Percentiles rank a stretch among this genome's conserved stretches.
Evolutionary conservation across 1,139 yeast species (phyloP).

Genomic region (Sugiyamaella xylanicola): DNA sequence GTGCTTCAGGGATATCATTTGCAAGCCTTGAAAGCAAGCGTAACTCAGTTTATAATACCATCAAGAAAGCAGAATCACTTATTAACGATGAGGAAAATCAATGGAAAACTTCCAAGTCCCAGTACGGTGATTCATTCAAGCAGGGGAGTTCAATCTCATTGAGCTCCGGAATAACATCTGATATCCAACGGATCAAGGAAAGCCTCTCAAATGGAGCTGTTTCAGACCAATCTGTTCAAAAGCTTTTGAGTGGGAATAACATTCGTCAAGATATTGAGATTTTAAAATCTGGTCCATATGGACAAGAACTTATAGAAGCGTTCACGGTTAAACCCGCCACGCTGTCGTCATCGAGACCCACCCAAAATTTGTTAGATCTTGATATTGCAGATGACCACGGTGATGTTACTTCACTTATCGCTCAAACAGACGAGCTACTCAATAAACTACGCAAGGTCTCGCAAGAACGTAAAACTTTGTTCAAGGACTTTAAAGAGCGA

Average conservation of each 20-base stretch:
- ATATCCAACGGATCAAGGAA: slow-evolving; percentile 59
- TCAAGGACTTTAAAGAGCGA: slow-evolving; percentile 65
- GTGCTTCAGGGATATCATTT: slow-evolving; percentile 20
- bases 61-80: slow-evolving; percentile 48
- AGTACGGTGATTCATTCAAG: slow-evolving; percentile 44
- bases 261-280: slow-evolving; percentile 44
- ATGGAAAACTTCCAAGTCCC: slow-evolving; percentile 39
- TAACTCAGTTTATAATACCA: slow-evolving; percentile 29
- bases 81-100: slow-evolving; percentile 45
- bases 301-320: slow-evolving; percentile 35
- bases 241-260: slow-evolving; percentile 43
- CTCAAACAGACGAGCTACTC: slow-evolving; percentile 48
- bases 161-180: slow-evolving; percentile 49
- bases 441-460: slow-evolving; percentile 52
- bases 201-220: slow-evolving; percentile 68
- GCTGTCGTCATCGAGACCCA: slow-evolving; percentile 28
- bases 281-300: slow-evolving; percentile 42
- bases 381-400: slow-evolving; percentile 49
- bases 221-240: slow-evolving; percentile 63
- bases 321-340: slow-evolving; percentile 28
- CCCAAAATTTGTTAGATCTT: slow-evolving; percentile 50
- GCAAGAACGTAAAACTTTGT: slow-evolving; percentile 61
- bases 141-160: slow-evolving; percentile 45
- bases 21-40: slow-evolving; percentile 27
- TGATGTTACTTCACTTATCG: slow-evolving; percentile 45